A percentile compares a stretch with the other conserved stretches of the same genome.
phyloP scores from a whole-genome alignment of 73 alveolate genomes.

The Paraurostyla sp. region DNA sequence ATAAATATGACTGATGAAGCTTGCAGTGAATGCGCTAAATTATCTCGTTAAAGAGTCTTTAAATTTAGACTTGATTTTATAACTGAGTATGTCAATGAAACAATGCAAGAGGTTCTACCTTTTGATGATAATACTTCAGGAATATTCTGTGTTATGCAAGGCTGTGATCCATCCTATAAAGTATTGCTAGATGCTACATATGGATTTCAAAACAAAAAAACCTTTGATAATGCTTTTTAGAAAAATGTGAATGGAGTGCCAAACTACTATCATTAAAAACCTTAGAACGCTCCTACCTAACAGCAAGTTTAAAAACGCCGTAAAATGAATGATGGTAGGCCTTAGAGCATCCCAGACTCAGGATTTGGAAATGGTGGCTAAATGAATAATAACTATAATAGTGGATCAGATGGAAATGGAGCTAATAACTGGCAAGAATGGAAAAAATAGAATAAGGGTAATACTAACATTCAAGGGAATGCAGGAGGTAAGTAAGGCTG shows the following conservation, averaged over 20 bases:
- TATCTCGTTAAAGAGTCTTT: slow-evolving; percentile 6
- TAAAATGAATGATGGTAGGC: not conserved
- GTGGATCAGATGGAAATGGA: not conserved
- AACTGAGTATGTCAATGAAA: slow-evolving; percentile 51
- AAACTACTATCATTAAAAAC: slow-evolving; percentile 52
- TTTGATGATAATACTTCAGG: slow-evolving; percentile 66
- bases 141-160: slow-evolving; percentile 60
- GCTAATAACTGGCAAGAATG: slow-evolving; percentile 7
- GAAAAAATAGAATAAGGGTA: slow-evolving; percentile 12
- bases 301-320: not conserved
- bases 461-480: not conserved
- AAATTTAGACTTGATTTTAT: slow-evolving; percentile 63
- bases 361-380: not conserved
- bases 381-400: not conserved
- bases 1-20: slow-evolving; percentile 43
- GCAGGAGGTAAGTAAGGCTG: slow-evolving; percentile 35
- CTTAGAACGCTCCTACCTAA: not conserved
- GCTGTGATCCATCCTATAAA: slow-evolving; percentile 50
- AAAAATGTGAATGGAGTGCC: slow-evolving; percentile 52
- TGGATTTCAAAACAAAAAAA: slow-evolving; percentile 28
- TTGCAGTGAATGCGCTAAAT: slow-evolving; percentile 44
- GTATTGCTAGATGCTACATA: slow-evolving; percentile 43
- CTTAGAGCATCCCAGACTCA: not conserved
- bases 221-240: slow-evolving; percentile 38
- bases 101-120: slow-evolving; percentile 61